Percentiles rank a stretch among this genome's conserved stretches.
Conservation (phyloP, 768 basidiomycete genomes). For the Amanita fuliginea region DNA sequence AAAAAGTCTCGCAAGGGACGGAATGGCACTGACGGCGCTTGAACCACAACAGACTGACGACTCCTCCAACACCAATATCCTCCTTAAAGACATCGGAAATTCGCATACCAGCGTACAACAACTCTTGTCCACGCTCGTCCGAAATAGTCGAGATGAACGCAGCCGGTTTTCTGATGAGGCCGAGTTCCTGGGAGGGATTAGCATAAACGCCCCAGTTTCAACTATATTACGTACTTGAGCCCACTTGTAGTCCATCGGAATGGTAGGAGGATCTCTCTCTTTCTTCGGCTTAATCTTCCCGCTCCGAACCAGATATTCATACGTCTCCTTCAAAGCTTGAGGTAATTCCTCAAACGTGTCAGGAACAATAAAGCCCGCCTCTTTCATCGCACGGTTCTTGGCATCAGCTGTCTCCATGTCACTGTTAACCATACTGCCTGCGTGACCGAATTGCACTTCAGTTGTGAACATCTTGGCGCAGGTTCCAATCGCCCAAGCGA, state of each 20-base stretch:
- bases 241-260: conserved; percentile 99
- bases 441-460: conserved; percentile 99
- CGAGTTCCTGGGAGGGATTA: conserved; percentile 50
- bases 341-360: conserved; percentile 97
- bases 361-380: conserved; percentile 92
- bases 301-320: conserved; percentile 62
- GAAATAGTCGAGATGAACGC: conserved; percentile 99
- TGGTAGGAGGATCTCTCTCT: conserved; percentile 87
- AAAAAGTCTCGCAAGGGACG: neutral
- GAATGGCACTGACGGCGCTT: conserved; percentile 55
- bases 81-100: conserved; percentile 99
- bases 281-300: conserved; percentile 59
- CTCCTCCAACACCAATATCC: conserved; percentile 94
- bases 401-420: conserved; percentile 96
- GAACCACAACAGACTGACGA: conserved; percentile 95
- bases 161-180: conserved; percentile 96
- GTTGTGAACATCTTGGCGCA: conserved; percentile 99
- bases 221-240: conserved; percentile 42
- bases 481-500: conserved; percentile 99
- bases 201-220: neutral
- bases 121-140: conserved; percentile 97
- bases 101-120: conserved; percentile 97
- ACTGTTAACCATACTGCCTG: conserved; percentile 96
- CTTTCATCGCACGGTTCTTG: conserved; percentile 93
- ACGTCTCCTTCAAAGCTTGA: conserved; percentile 71